A percentile compares a stretch with the other conserved stretches of the same genome.
Conservation (phyloP, 495 filamentous ascomycete species). For the Pyronema domesticum region DNA sequence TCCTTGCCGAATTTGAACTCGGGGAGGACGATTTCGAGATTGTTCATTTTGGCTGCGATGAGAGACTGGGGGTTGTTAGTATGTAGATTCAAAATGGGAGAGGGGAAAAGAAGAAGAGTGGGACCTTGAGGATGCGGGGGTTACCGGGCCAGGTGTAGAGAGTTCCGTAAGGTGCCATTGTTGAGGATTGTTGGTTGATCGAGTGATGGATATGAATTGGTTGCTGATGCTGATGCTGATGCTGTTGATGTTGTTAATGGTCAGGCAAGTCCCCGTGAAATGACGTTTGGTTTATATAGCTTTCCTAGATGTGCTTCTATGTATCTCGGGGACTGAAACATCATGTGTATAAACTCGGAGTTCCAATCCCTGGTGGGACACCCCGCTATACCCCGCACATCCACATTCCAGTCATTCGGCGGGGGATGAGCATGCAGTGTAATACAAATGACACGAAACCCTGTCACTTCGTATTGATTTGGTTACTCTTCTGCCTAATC, state of each 20-base stretch:
- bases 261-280: no score
- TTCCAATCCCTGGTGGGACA: no score
- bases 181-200: not conserved
- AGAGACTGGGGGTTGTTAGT: not conserved
- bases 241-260: not conserved
- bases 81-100: not conserved
- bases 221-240: not conserved
- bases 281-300: no score
- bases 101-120: not conserved
- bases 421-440: no score
- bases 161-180: conserved; percentile 5
- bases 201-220: not conserved
- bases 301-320: not conserved
- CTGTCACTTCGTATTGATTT: no score
- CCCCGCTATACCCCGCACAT: no score
- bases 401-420: no score
- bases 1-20: not conserved
- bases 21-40: conserved; percentile 1
- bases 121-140: not conserved
- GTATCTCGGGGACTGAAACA: no score
- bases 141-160: conserved; percentile 1
- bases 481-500: no score
- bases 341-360: no score
- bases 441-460: no score
- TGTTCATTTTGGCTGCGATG: conserved; percentile 3